These are phyloP conservation scores for Fibroporia radiculosa DNA, from an alignment of 768 basidiomycete genomes.

Conservation along the genomic window DNA sequence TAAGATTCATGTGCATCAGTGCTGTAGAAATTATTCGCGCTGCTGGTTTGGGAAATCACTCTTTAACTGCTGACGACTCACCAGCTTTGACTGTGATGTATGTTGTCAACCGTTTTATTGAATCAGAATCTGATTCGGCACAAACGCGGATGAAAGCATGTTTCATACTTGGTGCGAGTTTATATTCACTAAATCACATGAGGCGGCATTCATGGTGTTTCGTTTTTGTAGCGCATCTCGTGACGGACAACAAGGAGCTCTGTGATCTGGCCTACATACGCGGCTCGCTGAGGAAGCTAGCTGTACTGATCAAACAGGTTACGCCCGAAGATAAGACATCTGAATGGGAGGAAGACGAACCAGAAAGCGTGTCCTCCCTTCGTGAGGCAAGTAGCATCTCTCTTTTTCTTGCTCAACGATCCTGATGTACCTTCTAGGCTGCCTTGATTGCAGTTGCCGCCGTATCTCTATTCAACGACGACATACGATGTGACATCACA, in stretches of 20 bases:
- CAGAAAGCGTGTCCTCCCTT: conserved; percentile 47
- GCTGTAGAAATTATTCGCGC: conserved; percentile 58
- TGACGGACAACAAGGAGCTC: conserved; percentile 60
- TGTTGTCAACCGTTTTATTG: conserved; percentile 55
- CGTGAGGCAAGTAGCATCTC: conserved; percentile 44
- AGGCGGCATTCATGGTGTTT: not conserved
- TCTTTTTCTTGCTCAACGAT: not conserved
- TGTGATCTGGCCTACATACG: conserved; percentile 67
- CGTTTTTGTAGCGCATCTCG: conserved; percentile 46
- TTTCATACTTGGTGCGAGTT: conserved; percentile 49
- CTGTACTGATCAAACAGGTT: conserved; percentile 40
- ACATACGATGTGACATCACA: conserved; percentile 62
- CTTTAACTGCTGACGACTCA: conserved; percentile 29
- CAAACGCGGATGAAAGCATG: conserved; percentile 57
- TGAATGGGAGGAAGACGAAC: conserved; percentile 66
- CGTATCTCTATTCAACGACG: conserved; percentile 64
- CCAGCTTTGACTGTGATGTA: conserved; percentile 58
- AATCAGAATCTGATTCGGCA: conserved; percentile 32
- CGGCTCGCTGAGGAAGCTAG: conserved; percentile 53
- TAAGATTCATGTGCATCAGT: conserved; percentile 26
- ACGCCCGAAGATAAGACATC: conserved; percentile 37
- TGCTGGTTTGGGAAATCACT: conserved; percentile 24
- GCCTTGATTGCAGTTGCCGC: conserved; percentile 68
- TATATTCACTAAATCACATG: not conserved
- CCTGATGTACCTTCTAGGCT: conserved; percentile 36